These are phyloP conservation scores for Dacryopinax primogenitus DNA, from an alignment of 768 basidiomycete species.

Conservation along the genomic window DNA sequence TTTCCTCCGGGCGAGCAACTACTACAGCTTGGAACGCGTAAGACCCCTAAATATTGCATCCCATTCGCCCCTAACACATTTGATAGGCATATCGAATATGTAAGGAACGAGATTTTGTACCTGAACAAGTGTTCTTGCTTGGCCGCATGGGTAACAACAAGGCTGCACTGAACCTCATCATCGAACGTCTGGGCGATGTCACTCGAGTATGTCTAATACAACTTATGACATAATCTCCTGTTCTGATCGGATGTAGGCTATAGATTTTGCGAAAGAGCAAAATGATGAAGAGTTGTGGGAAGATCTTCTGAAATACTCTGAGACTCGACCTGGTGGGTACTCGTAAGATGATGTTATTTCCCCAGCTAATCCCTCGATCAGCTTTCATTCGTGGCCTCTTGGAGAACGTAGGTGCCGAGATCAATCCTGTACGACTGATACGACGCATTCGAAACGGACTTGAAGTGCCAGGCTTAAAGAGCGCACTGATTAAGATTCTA, in stretches of 20 bases:
- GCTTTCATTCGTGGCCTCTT: slow-evolving; percentile 90
- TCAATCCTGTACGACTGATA: slow-evolving; percentile 87
- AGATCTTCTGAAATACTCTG: slow-evolving; percentile 84
- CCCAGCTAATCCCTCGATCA: slow-evolving; percentile 23
- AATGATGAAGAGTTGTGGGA: slow-evolving; percentile 97
- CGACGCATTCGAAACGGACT: slow-evolving; percentile 90
- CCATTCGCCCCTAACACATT: not conserved
- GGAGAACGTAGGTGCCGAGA: slow-evolving; percentile 92
- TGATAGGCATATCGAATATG: slow-evolving; percentile 74
- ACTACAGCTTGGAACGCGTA: slow-evolving; percentile 80
- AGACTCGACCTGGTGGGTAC: slow-evolving; percentile 68
- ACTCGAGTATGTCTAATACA: slow-evolving; percentile 46
- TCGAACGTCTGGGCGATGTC: slow-evolving; percentile 87
- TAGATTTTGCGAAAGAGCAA: slow-evolving; percentile 96
- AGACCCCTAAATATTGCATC: slow-evolving; percentile 10
- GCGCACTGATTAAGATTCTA: slow-evolving; percentile 89
- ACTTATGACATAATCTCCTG: not conserved
- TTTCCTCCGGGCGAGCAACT: slow-evolving; percentile 79
- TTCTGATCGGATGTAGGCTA: slow-evolving; percentile 44
- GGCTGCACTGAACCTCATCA: slow-evolving; percentile 84
- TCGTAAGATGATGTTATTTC: not conserved
- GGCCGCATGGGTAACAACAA: slow-evolving; percentile 98
- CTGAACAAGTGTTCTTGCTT: slow-evolving; percentile 94
- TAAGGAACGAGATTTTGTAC: slow-evolving; percentile 70
- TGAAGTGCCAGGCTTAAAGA: slow-evolving; percentile 90